Conservation (phyloP, 768 basidiomycete species). For the Hericium rajendrae region DNA sequence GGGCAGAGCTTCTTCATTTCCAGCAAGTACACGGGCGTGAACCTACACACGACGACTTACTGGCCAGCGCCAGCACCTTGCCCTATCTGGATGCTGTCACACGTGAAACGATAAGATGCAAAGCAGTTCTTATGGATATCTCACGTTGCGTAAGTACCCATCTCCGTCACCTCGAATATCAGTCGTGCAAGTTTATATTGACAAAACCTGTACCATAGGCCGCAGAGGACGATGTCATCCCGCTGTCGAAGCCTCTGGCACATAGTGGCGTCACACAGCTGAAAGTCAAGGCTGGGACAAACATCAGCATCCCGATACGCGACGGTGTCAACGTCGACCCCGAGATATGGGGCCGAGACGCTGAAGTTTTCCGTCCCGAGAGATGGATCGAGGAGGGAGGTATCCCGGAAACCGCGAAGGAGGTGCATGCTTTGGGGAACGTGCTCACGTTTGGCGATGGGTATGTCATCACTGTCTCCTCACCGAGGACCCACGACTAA, state of each 20-base stretch:
- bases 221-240: conserved; percentile 11
- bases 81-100: conserved; percentile 16
- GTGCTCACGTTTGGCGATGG: conserved; percentile 10
- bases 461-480: neutral
- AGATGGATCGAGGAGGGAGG: conserved; percentile 2
- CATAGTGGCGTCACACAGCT: neutral
- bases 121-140: conserved; percentile 13
- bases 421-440: conserved; percentile 2
- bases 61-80: conserved; percentile 3
- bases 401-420: neutral
- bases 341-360: conserved; percentile 11
- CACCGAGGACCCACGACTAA: no score
- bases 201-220: neutral
- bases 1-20: neutral
- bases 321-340: conserved; percentile 13
- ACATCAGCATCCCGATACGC: conserved; percentile 8
- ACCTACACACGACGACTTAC: neutral
- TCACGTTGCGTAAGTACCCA: conserved; percentile 3
- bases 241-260: conserved; percentile 7
- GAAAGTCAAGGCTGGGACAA: conserved; percentile 6
- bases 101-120: conserved; percentile 10
- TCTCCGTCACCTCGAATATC: neutral
- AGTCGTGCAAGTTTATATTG: neutral
- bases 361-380: conserved; percentile 14
- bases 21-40: neutral